Evolutionary conservation across 2,329 filamentous ascomycete genomes (phyloP).

Genomic region (Chalara sp.): DNA sequence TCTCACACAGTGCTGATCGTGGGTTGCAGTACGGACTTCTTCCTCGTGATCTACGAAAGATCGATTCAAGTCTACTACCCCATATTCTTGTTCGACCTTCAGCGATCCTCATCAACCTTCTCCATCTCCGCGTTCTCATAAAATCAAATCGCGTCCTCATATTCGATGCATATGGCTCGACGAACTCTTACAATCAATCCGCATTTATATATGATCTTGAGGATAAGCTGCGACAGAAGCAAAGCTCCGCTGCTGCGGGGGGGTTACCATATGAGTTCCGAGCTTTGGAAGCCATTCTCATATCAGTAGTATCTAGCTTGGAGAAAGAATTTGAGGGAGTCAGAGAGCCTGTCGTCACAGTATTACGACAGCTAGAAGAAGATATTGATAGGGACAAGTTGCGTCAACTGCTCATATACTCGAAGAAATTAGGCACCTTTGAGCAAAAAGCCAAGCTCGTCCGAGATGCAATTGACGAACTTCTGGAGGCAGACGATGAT

Average conservation of each 20-base stretch:
- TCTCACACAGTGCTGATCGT: constrained; percentile 13
- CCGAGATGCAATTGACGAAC: constrained; percentile 87
- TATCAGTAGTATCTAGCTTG: constrained; percentile 84
- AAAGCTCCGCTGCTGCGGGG: constrained; percentile 46
- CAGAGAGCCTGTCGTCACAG: constrained; percentile 81
- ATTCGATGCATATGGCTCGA: constrained; percentile 93
- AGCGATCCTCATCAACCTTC: constrained; percentile 87
- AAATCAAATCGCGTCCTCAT: constrained; percentile 91
- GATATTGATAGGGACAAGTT: constrained; percentile 95
- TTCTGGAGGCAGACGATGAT: constrained; percentile 94
- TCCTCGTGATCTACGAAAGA: constrained; percentile 92
- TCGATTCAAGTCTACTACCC: constrained; percentile 90
- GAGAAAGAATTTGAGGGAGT: constrained; percentile 95
- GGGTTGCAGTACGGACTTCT: constrained; percentile 71
- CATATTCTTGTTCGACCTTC: constrained; percentile 91
- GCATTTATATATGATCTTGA: constrained; percentile 98
- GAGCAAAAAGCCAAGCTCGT: constrained; percentile 95
- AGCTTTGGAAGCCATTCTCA: constrained; percentile 88
- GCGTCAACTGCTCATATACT: constrained; percentile 82
- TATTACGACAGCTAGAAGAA: constrained; percentile 86
- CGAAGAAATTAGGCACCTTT: constrained; percentile 92
- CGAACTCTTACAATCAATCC: constrained; percentile 90
- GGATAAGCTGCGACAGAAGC: constrained; percentile 81
- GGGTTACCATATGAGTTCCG: constrained; percentile 91
- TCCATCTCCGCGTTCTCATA: constrained; percentile 94